Evolutionary conservation across 352 stramenopile genomes (phyloP), one percentile per base, ranked within the genome.

Genomic region (Discostella stelligera): DNA sequence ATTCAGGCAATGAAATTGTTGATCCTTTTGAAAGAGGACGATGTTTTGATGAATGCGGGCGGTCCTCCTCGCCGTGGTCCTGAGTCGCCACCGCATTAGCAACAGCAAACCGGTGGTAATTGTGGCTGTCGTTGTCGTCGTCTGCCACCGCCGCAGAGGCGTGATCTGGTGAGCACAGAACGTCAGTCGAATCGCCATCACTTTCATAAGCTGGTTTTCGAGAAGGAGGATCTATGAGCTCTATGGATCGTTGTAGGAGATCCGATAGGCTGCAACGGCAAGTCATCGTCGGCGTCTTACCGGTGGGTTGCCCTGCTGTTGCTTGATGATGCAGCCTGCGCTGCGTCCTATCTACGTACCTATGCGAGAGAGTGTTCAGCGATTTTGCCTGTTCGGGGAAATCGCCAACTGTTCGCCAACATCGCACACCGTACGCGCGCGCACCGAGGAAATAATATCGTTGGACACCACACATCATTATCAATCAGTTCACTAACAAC

Each of bases 181-280:
- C 54, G 27, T 0, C 55, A 20, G 4, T n/a, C 2, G 2, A 32
- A 32, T 32, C 27, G 27, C 27, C 27, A 32, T 32, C 27, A 32
- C 27, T 27, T 13, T 50, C 56, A 41, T n/a, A 11, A 6, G n/a
- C 3, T 46, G 30, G 16, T 11, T 30, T 49, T 14, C 55, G 6
- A 23, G 18, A n/a, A 9, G 65, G 37, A 37, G 53, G 65, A 72
- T 72, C 65, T 4, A 72, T 72, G 10, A 72, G 27, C 25, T 58
- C 52, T 18, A 72, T 48, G 18, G 53, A 56, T 13, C 30, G 30
- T 18, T 44, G 44, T 7, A 72, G 30, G n/a, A 72, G 52, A 54
- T 8, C 23, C 30, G 13, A 30, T 49, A 44, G 1, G 65, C 32
- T 46, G 62, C 62, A 70, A 10, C 54, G 37, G 37, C 37, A 44